These are phyloP conservation scores for Populus simonii DNA, from an alignment of 345 rosid species.

Conservation along the genomic window DNA sequence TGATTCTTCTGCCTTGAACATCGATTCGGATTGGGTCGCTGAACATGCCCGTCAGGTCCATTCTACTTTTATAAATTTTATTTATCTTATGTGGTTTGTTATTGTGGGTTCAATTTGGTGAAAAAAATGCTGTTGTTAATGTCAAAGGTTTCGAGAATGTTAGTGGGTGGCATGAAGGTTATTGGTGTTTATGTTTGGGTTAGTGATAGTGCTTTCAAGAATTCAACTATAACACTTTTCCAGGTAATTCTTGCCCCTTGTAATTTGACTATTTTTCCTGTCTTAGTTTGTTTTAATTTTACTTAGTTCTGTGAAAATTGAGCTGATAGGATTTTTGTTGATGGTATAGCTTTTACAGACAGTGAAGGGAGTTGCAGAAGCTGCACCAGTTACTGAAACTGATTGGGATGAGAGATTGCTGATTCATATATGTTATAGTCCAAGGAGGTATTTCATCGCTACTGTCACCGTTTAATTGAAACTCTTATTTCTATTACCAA, in stretches of 20 bases:
- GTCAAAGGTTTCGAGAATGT: slow-evolving; percentile 79
- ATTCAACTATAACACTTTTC: slow-evolving; percentile 62
- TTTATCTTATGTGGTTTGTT: neutral
- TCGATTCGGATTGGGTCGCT: slow-evolving; percentile 84
- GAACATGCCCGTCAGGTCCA: slow-evolving; percentile 90
- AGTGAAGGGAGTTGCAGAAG: slow-evolving; percentile 66
- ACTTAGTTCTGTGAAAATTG: neutral
- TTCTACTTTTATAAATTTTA: neutral
- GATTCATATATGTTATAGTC: slow-evolving; percentile 80
- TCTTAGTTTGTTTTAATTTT: neutral
- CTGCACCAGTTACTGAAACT: slow-evolving; percentile 47
- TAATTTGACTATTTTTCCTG: neutral
- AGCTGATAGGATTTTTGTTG: neutral
- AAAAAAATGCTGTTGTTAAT: slow-evolving; percentile 1
- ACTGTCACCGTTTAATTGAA: too few species aligned
- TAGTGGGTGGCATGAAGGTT: slow-evolving; percentile 81
- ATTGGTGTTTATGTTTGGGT: slow-evolving; percentile 90
- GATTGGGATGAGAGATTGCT: slow-evolving; percentile 58
- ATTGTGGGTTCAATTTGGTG: neutral
- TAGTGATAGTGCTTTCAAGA: slow-evolving; percentile 69
- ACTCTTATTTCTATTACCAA: neutral
- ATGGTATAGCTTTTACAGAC: slow-evolving; percentile 47
- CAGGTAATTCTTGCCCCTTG: slow-evolving; percentile 47
- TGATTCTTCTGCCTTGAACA: slow-evolving; percentile 53
- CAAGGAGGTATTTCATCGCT: slow-evolving; percentile 55